Conservation (phyloP, 805 yeast genomes). For the Metschnikowia kunwiensis region DNA sequence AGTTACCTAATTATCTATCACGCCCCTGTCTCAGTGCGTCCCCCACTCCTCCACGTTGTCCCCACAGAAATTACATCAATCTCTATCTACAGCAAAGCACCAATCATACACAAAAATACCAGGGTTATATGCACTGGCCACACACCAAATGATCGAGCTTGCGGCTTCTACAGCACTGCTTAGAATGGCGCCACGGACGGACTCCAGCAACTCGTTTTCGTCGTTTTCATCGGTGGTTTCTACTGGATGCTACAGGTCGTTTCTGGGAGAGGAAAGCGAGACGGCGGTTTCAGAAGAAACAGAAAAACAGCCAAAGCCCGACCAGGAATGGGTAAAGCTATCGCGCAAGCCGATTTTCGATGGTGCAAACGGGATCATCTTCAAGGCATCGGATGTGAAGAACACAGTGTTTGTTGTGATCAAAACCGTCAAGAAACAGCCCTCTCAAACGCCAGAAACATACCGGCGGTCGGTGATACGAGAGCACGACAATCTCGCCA, state of each 20-base stretch:
- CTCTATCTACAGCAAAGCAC: no score
- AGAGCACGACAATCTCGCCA: slow-evolving; percentile 30
- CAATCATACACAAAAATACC: no score
- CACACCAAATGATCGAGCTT: slow-evolving; percentile 4
- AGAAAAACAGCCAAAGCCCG: no score
- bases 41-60: background rate
- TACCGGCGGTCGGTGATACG: slow-evolving; percentile 26
- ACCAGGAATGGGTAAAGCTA: slow-evolving; percentile 20
- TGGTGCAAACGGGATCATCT: slow-evolving; percentile 41
- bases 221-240: slow-evolving; percentile 3
- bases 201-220: slow-evolving; percentile 2
- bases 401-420: slow-evolving; percentile 25
- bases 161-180: slow-evolving; percentile 3
- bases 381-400: slow-evolving; percentile 28
- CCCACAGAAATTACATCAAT: no score
- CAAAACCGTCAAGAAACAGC: slow-evolving; percentile 28
- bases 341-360: slow-evolving; percentile 36
- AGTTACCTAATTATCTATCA: no score
- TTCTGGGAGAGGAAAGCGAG: background rate
- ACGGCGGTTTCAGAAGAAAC: no score
- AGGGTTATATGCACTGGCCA: background rate
- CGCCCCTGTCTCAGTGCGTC: background rate
- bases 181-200: slow-evolving; percentile 2
- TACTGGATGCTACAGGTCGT: slow-evolving; percentile 3
- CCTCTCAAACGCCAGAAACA: slow-evolving; percentile 7